Evolutionary conservation across 2,329 filamentous ascomycete species (phyloP).

Genomic region (Paracorniculantispora psalliotae): DNA sequence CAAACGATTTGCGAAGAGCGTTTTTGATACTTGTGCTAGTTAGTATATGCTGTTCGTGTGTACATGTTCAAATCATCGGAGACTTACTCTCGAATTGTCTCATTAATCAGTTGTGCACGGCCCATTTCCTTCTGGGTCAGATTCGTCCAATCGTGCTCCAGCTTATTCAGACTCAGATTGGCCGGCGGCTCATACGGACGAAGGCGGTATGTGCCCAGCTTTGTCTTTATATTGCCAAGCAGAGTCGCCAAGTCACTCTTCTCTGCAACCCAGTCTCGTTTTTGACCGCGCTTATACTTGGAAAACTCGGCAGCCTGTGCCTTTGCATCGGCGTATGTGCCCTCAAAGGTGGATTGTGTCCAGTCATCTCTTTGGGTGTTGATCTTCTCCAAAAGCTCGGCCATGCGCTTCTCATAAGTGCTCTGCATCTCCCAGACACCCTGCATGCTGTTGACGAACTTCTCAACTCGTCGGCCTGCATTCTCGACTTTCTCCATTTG

Average conservation of each 20-base stretch:
- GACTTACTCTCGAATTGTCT: slow-evolving; percentile 86
- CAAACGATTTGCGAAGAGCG: slow-evolving; percentile 82
- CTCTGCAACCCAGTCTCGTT: slow-evolving; percentile 94
- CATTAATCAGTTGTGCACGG: slow-evolving; percentile 90
- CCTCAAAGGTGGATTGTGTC: slow-evolving; percentile 77
- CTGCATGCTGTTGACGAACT: slow-evolving; percentile 98
- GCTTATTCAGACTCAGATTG: slow-evolving; percentile 73
- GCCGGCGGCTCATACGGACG: slow-evolving; percentile 85
- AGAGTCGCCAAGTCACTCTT: slow-evolving; percentile 93
- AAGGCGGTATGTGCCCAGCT: slow-evolving; percentile 89
- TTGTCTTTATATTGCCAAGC: slow-evolving; percentile 97
- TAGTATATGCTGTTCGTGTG: not conserved
- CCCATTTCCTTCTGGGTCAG: slow-evolving; percentile 81
- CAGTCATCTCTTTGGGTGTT: slow-evolving; percentile 68
- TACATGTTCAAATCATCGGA: not conserved
- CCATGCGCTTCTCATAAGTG: slow-evolving; percentile 88
- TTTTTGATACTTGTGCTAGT: slow-evolving; percentile 73
- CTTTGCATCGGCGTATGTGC: slow-evolving; percentile 90
- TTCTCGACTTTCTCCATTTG: slow-evolving; percentile 99
- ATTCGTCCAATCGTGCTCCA: slow-evolving; percentile 76
- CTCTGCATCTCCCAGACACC: slow-evolving; percentile 99
- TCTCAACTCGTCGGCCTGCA: slow-evolving; percentile 90
- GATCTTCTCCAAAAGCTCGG: slow-evolving; percentile 71
- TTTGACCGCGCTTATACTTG: slow-evolving; percentile 83
- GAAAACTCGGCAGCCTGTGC: slow-evolving; percentile 76